Evolutionary conservation across 129 eudicot genomes (phyloP).

Genomic region (Glebionis coronaria): DNA sequence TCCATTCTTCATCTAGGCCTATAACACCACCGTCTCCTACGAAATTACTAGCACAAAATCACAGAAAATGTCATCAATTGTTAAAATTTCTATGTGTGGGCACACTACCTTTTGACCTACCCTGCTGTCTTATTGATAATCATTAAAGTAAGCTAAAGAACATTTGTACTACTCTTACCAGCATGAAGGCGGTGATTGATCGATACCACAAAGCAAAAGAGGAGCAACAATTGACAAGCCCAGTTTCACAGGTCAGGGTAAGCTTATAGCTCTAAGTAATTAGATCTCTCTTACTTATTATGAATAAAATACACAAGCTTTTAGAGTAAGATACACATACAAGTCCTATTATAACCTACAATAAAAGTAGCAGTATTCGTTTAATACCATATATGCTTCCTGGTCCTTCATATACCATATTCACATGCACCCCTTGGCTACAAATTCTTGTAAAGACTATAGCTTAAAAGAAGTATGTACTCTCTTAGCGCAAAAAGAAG

Average conservation of each 20-base stretch:
- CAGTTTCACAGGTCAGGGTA: slow-evolving; percentile 75
- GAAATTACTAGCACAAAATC: too few species aligned
- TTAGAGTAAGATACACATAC: too few species aligned
- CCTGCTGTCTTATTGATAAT: neutral
- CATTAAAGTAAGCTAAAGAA: slow-evolving; percentile 19
- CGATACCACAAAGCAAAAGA: slow-evolving; percentile 77
- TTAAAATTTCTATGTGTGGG: too few species aligned
- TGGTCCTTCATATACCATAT: slow-evolving; percentile 1
- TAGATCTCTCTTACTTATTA: neutral
- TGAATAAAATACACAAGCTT: too few species aligned
- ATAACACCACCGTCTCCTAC: too few species aligned
- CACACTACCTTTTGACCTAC: too few species aligned
- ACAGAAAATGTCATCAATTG: too few species aligned
- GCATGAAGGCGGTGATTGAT: slow-evolving; percentile 82
- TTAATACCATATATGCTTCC: neutral
- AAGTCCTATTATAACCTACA: neutral
- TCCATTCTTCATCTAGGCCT: too few species aligned
- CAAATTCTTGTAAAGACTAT: neutral
- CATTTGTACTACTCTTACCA: slow-evolving; percentile 35
- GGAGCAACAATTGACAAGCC: slow-evolving; percentile 49
- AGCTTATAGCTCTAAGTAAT: slow-evolving; percentile 7
- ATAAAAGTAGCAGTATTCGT: too few species aligned
- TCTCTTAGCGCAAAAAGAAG: neutral
- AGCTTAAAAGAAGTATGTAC: neutral
- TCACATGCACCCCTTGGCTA: slow-evolving; percentile 7